Evolutionary conservation across 139 green algal genomes (phyloP).

Genomic region (Picochlorum sp.): DNA sequence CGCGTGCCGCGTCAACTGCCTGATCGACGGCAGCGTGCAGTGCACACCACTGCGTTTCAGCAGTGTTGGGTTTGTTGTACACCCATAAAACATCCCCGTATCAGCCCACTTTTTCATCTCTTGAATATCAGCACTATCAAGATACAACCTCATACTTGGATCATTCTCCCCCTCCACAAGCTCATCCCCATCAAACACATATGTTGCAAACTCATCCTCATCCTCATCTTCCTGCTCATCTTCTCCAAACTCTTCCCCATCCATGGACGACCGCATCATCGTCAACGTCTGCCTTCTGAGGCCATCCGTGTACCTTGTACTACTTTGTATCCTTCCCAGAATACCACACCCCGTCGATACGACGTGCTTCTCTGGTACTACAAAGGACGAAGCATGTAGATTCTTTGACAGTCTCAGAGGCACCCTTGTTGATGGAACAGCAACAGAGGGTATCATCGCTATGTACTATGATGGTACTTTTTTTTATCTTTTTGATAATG

Average conservation of each 20-base stretch:
- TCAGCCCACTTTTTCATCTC: conserved; percentile 39
- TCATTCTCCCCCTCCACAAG: conserved; percentile 11
- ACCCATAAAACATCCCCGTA: conserved; percentile 45
- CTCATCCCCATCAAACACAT: conserved; percentile 8
- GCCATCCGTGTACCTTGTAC: no score
- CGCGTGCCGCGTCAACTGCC: conserved; percentile 32
- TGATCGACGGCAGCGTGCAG: conserved; percentile 45
- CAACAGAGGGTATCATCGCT: no score
- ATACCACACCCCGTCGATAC: no score
- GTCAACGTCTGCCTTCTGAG: no score
- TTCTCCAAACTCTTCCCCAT: not conserved
- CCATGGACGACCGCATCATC: not conserved
- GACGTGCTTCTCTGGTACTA: no score
- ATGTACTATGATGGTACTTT: no score
- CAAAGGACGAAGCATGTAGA: no score
- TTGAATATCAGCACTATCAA: conserved; percentile 42
- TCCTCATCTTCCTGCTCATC: conserved; percentile 10
- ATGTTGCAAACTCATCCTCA: conserved; percentile 7
- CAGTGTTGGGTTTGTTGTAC: conserved; percentile 78
- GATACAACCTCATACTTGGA: conserved; percentile 36
- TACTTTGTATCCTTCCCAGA: no score
- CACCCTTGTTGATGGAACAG: no score
- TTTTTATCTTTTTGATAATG: no score
- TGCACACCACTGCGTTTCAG: conserved; percentile 53
- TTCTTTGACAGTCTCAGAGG: no score